Evolutionary conservation across 1,139 yeast species (phyloP), one percentile per base, ranked within the genome.

Genomic region (Candida buenavistaensis): DNA sequence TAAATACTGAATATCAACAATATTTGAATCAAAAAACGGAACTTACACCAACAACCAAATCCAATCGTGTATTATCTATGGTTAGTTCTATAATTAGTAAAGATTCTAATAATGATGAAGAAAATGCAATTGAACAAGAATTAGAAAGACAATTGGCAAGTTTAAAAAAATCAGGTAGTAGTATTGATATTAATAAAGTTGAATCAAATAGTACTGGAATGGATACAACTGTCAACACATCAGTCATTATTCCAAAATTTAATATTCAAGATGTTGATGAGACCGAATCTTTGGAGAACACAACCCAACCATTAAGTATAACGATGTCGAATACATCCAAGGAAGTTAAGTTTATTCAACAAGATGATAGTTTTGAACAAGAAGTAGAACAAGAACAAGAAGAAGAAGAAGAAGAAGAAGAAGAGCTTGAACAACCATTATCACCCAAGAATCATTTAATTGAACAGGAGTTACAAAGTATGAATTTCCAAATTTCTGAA

Each of bases 51-150:
- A n/a, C n/a, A n/a, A n/a, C n/a, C n/a, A n/a, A n/a, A n/a, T n/a
- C n/a, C n/a, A 15, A 30, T 13, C 63, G 70, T 40, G 71, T 64
- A 34, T 41, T 64, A 16, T 68, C 75, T 8, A 69, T 65, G 59
- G 70, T 68, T 5, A 67, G 73, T 42, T 69, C 75, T 0, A 64
- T 69, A 33, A 54, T 69, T 12, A 66, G 73, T 10, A 68, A 66
- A 42, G 43, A 33, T n/a, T 35, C 36, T 2, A 30, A 47, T 22
- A 56, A 59, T n/a, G 64, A 64, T 13, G 64, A 58, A 14, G 73
- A 65, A 20, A 61, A 55, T 16, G 70, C 59, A 32, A 62, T 64
- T 3, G 72, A 68, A 35, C 48, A 50, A 37, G 74, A 68, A 39
- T 55, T 70, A 36, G 64, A 68, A 43, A 57, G 68, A 34, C 75